Percentiles rank a stretch among this genome's conserved stretches.
These are phyloP conservation scores for Agarophyton chilense DNA, from an alignment of 23 red algal species.

Conservation along the genomic window DNA sequence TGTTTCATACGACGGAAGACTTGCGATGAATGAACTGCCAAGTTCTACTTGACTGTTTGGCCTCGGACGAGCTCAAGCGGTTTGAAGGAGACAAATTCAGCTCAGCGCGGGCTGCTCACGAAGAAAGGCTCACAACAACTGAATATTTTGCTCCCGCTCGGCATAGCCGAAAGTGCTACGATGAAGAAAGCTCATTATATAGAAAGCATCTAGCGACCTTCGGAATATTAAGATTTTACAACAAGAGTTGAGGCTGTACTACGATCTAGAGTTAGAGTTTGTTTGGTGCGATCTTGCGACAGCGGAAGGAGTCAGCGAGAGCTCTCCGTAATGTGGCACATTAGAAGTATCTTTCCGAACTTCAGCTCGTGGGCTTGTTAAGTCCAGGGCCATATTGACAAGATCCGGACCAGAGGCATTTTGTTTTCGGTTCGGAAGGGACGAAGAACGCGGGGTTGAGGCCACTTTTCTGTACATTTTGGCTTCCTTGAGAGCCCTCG, in stretches of 20 bases:
- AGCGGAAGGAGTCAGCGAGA: conserved; percentile 33
- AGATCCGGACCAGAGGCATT: conserved; percentile 49
- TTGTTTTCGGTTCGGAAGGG: conserved; percentile 44
- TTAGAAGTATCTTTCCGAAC: conserved; percentile 24
- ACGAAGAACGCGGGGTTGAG: background rate
- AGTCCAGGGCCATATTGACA: conserved; percentile 43
- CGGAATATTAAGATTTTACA: background rate
- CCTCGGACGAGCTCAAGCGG: background rate
- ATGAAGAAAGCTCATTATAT: background rate
- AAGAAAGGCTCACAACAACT: background rate
- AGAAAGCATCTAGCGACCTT: background rate
- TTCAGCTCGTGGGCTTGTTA: conserved; percentile 35
- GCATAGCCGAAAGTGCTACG: background rate
- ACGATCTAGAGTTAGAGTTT: conserved; percentile 45
- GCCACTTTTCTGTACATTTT: conserved; percentile 34
- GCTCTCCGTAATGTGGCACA: conserved; percentile 28
- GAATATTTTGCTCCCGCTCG: background rate
- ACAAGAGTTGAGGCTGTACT: conserved; percentile 15
- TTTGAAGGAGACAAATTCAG: too few species aligned
- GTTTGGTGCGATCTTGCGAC: conserved; percentile 26
- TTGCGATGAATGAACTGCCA: conserved; percentile 42
- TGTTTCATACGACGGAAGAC: conserved; percentile 43
- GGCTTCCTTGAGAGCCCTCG: conserved; percentile 34
- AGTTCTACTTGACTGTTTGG: background rate
- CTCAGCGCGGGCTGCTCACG: background rate